phyloP scores from a whole-genome alignment of 495 filamentous ascomycete genomes.

The Penicillium soppii region DNA sequence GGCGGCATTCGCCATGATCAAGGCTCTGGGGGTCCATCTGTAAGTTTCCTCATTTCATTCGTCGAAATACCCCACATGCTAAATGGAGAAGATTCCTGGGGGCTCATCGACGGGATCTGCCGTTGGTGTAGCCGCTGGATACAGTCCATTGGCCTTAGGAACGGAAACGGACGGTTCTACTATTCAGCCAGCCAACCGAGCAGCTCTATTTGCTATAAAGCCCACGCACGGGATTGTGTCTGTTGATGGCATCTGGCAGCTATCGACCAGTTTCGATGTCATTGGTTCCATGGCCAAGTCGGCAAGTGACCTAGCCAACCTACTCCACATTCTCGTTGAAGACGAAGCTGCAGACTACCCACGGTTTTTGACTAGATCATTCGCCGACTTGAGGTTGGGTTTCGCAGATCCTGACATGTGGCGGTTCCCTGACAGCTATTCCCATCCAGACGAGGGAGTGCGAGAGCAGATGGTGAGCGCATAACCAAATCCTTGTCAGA shows the following conservation, averaged over 20 bases:
- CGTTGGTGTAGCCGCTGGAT: constrained; percentile 44
- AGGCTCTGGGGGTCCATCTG: constrained; percentile 30
- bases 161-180: constrained; percentile 50
- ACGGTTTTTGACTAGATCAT: constrained; percentile 3
- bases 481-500: no score
- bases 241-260: constrained; percentile 29
- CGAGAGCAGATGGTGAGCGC: no score
- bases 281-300: constrained; percentile 35
- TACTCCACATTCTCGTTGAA: constrained; percentile 18
- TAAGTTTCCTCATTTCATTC: constrained; percentile 11
- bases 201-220: constrained; percentile 44
- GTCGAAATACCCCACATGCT: not conserved
- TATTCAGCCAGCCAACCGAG: constrained; percentile 35
- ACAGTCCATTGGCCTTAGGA: constrained; percentile 41
- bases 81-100: constrained; percentile 28
- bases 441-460: no score
- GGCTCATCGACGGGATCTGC: constrained; percentile 53
- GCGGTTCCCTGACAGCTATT: no score
- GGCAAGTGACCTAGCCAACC: constrained; percentile 24
- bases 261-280: constrained; percentile 27
- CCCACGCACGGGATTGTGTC: constrained; percentile 28
- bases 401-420: no score
- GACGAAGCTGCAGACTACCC: constrained; percentile 1
- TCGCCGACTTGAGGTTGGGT: constrained; percentile 2
- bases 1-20: constrained; percentile 24